Conservation (phyloP, 2,329 filamentous ascomycete genomes). For the Pseudonectria buxi region DNA sequence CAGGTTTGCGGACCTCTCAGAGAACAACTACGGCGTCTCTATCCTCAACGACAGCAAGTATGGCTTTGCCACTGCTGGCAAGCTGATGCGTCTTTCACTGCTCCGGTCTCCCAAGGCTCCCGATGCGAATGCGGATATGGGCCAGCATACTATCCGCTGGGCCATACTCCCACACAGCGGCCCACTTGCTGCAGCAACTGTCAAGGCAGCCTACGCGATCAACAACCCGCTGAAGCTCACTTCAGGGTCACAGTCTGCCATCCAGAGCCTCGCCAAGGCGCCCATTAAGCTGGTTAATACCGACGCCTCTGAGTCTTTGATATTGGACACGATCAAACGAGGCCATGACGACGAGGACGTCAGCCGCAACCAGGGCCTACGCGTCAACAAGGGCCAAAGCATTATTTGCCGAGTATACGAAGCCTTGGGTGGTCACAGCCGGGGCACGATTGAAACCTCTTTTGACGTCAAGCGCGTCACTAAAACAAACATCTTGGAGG, state of each 20-base stretch:
- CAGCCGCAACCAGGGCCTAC: conserved; percentile 52
- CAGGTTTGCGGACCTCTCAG: conserved; percentile 86
- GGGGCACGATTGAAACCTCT: conserved; percentile 60
- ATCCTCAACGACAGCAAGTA: conserved; percentile 96
- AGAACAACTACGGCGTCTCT: conserved; percentile 82
- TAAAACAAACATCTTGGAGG: conserved; percentile 85
- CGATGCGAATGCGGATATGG: conserved; percentile 92
- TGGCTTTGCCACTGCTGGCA: conserved; percentile 85
- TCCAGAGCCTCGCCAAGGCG: conserved; percentile 21
- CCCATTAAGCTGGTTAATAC: conserved; percentile 63
- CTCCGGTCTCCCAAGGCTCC: conserved; percentile 86
- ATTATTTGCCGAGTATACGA: conserved; percentile 85
- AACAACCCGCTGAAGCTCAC: conserved; percentile 64
- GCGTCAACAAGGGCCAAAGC: conserved; percentile 63
- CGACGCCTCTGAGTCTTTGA: conserved; percentile 49
- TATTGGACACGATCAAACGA: conserved; percentile 87
- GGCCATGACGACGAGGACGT: conserved; percentile 83
- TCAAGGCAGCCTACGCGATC: conserved; percentile 82
- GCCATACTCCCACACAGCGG: conserved; percentile 83
- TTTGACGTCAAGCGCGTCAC: conserved; percentile 69
- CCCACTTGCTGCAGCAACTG: conserved; percentile 61
- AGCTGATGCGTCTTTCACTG: conserved; percentile 81
- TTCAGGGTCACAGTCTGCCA: conserved; percentile 20
- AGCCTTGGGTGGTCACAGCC: conserved; percentile 72
- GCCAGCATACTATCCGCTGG: conserved; percentile 78